Evolutionary conservation across 2,329 filamentous ascomycete species (phyloP), one percentile per base, ranked within the genome.

Genomic region (Venturiaceae sp.): DNA sequence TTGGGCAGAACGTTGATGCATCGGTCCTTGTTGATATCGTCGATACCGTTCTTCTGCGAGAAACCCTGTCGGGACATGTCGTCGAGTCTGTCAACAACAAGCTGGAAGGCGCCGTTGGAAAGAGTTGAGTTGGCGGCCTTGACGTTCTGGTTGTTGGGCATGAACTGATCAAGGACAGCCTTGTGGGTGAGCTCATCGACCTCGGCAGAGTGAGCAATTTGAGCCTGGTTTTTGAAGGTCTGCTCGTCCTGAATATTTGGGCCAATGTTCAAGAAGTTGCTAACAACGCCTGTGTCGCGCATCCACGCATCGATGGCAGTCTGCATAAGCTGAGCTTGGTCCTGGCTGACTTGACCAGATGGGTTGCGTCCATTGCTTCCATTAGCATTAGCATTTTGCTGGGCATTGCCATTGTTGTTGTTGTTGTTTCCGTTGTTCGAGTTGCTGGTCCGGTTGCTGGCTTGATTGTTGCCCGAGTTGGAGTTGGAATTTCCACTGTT

Each of bases 101-200:
- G 55, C 44, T 58, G 55, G 41, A 58, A 58, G 7, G 55, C 55
- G 23, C 55, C 55, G n/a, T 52, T 58, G 55, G 55, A 34, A 7
- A 58, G 55, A 16, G 55, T 58, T 8, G 55, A 23, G 30, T 58
- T 58, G 30, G 55, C 55, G 11, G 39, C 39, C n/a, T 53, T 21
- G 30, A 58, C 55, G 19, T 58, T 58, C 16, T 32, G 28, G 41
- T 58, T 58, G 28, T 52, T 37, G 2, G 55, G 39, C 44, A 52
- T 58, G 55, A 53, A 58, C n/a, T 58, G 55, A 32, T 58, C 55
- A 21, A 58, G 55, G 13, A 58, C 55, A 32, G 39, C 44, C 30
- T 58, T 58, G 41, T 58, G 26, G 28, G 55, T 58, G n/a, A 58
- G 55, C 32, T 58, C 55, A 19, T 58, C 55, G 28, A 58, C 55